These are phyloP conservation scores for Linderniella brevidens DNA, from an alignment of 257 asterid genomes.

Conservation along the genomic window DNA sequence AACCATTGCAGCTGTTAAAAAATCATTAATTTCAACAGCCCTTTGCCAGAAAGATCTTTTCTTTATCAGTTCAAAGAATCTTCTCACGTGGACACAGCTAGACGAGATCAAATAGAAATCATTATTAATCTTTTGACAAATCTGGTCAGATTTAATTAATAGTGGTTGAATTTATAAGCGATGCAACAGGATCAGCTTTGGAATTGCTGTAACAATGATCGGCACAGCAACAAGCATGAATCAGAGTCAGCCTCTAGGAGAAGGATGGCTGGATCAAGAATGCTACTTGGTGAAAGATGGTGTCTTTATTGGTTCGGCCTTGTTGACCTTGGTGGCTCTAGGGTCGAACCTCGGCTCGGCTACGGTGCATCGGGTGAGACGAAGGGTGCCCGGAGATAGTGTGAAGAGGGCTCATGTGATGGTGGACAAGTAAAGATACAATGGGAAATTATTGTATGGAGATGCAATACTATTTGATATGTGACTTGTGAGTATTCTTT, in stretches of 20 bases:
- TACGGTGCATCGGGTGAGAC: slow-evolving; percentile 9
- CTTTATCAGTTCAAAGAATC: slow-evolving; percentile 4
- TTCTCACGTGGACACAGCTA: slow-evolving; percentile 28
- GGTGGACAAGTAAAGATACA: no score
- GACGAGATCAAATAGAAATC: no score
- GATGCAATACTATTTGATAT: no score
- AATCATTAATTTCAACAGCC: neutral
- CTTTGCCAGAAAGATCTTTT: neutral
- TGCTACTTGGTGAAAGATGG: slow-evolving; percentile 75
- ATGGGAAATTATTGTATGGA: no score
- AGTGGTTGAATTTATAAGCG: neutral
- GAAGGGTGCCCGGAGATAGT: slow-evolving; percentile 22
- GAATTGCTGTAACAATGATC: slow-evolving; percentile 27
- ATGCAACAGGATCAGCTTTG: slow-evolving; percentile 45
- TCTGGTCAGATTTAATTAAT: no score
- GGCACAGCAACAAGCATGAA: slow-evolving; percentile 65
- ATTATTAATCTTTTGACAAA: no score
- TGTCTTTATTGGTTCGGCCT: slow-evolving; percentile 37
- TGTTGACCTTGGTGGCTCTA: slow-evolving; percentile 27
- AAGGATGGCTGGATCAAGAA: slow-evolving; percentile 80
- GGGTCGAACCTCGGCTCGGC: slow-evolving; percentile 31
- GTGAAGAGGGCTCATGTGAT: slow-evolving; percentile 7
- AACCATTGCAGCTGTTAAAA: neutral
- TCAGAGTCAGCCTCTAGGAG: slow-evolving; percentile 37
- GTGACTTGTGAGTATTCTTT: no score